Conservation (phyloP, 176 grass and related monocot species). For the Avena eriantha region DNA sequence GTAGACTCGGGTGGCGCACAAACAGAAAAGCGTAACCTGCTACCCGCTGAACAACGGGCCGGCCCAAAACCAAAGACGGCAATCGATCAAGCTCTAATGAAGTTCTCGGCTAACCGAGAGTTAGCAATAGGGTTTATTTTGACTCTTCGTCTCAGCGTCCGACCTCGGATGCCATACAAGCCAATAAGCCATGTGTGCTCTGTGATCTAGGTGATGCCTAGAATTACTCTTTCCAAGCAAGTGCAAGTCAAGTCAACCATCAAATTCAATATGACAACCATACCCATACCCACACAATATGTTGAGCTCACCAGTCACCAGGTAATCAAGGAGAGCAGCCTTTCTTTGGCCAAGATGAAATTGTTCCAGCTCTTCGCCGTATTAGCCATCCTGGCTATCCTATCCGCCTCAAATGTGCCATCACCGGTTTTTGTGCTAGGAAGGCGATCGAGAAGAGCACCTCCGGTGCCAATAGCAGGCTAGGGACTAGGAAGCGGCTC, state of each 20-base stretch:
- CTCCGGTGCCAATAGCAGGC: background rate
- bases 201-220: too few relatives aligned
- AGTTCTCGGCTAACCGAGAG: too few relatives aligned
- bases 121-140: too few relatives aligned
- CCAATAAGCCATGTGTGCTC: background rate
- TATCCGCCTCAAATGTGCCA: background rate
- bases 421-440: background rate
- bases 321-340: background rate
- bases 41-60: too few relatives aligned
- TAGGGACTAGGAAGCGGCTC: too few relatives aligned
- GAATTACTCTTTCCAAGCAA: too few relatives aligned
- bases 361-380: conserved; percentile 5
- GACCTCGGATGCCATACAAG: background rate
- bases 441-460: background rate
- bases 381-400: conserved; percentile 1
- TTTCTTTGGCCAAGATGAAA: background rate
- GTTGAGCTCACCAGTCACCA: background rate
- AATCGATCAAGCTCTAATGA: too few relatives aligned
- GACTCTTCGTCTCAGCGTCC: background rate
- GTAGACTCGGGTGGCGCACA: too few relatives aligned
- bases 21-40: too few relatives aligned
- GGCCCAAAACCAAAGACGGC: too few relatives aligned
- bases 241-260: background rate
- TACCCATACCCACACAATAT: conserved; percentile 15
- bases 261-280: background rate